Evolutionary conservation across 2,329 filamentous ascomycete species (phyloP), one percentile per base, ranked within the genome.

Genomic region (Talaromyces marneffei): DNA sequence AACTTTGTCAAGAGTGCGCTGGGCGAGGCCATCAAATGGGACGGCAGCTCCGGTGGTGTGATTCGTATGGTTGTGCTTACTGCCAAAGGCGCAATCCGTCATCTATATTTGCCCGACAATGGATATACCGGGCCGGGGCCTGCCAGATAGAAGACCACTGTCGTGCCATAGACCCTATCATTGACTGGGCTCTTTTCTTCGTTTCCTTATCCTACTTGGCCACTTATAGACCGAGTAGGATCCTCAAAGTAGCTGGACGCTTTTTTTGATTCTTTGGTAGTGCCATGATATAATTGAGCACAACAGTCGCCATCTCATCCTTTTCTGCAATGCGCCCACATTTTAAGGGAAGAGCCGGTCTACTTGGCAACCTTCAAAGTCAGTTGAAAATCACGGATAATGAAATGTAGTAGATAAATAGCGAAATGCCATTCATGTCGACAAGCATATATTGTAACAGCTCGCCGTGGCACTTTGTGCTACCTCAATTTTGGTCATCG

Each of bases 51-150:
- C 2, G 94, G 94, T 67, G 94, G 94, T 80, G 94, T 99, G 63
- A 99, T 99, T 72, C 87, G 94, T 69, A 91, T 99, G 90, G 93
- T 97, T 65, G 94, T 99, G 63, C 80, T 99, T 78, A 99, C 93
- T 65, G 87, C 87, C 70, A 86, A 89, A 73, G 94, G 94, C 37
- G 92, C 93, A 6, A 87, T 94, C 78, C 86, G 94, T 79, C 94
- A 97, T 81, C 79, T 99, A 74, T 99, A 97, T 77, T 83, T 99
- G 72, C 94, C 94, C 46, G 93, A 99, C 80, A 90, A 89, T 71
- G 86, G 88, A 70, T 99, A 99, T 80, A 82, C 84, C 66, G 90
- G 85, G 74, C 93, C 83, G 67, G 88, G 84, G 74, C 82, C 78
- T 70, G 59, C 57, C 35, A 55, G 55, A 60, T 63, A 63, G 58